A percentile compares a stretch with the other conserved stretches of the same genome.
These are phyloP conservation scores for Colletotrichum destructivum DNA, from an alignment of 2,329 filamentous ascomycete genomes.

Conservation along the genomic window DNA sequence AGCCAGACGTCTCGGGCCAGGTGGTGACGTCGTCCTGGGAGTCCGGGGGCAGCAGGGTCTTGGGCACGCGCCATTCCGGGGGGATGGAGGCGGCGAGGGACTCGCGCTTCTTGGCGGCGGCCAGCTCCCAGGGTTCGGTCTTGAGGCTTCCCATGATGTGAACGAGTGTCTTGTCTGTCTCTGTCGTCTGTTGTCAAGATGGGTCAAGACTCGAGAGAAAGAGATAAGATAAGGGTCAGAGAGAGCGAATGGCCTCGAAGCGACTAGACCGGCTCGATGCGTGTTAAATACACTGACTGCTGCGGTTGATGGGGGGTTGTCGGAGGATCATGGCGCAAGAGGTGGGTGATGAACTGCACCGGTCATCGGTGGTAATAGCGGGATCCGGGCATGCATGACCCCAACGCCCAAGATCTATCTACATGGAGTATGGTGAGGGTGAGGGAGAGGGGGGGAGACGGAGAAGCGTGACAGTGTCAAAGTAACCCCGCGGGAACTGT, in stretches of 20 bases:
- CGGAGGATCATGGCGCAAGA: conserved; percentile 9
- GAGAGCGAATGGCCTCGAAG: neutral
- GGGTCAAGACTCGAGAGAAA: neutral
- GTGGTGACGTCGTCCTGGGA: conserved; percentile 69
- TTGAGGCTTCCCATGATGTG: conserved; percentile 34
- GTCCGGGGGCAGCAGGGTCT: conserved; percentile 65
- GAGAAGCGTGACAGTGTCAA: conserved; percentile 26
- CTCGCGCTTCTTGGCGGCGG: conserved; percentile 60
- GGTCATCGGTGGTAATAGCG: conserved; percentile 21
- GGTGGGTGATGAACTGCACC: conserved; percentile 1
- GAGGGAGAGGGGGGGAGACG: neutral
- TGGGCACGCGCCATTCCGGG: conserved; percentile 69
- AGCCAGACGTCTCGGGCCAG: conserved; percentile 71
- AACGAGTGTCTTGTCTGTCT: neutral
- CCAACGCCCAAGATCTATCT: conserved; percentile 8
- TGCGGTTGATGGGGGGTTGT: conserved; percentile 1
- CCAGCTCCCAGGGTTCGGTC: conserved; percentile 56
- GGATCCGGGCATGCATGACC: neutral
- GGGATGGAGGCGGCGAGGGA: conserved; percentile 66
- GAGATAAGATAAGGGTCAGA: neutral
- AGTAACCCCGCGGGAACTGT: conserved; percentile 36
- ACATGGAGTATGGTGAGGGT: too few species aligned
- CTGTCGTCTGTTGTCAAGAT: neutral
- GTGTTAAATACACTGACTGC: conserved; percentile 31
- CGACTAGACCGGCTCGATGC: neutral